Evolutionary conservation across 208 protist genomes (phyloP), one percentile per base, ranked within the genome.

Genomic region (Leptomonas pyrrhocoris): DNA sequence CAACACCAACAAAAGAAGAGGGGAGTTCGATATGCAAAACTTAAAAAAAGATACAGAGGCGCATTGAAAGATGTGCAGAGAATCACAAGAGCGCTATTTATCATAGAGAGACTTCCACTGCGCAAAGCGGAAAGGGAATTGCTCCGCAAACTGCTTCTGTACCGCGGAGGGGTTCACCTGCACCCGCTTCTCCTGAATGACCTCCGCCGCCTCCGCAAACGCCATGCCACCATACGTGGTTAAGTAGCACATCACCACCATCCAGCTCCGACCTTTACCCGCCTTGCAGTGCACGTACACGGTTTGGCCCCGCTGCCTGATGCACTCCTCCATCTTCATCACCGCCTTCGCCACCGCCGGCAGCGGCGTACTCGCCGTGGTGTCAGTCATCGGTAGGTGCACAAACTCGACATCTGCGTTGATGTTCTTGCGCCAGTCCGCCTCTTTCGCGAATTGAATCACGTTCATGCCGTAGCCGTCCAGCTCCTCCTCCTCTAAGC

Each of bases 281-380:
- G 93, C 93, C 58, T 97, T 97, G 80, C 93, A 97, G 76, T 97
- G 93, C 25, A 95, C 83, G 74, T 94, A 97, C 4, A 91, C 90
- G 2, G 60, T 78, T 58, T 87, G 53, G 8, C 74, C 31, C 2
- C 69, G 60, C 42, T 56, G 30, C 31, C 43, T 62, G 13, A 94
- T 82, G 57, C 79, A 84, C 11, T 50, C 55, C 19, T 92, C 73
- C 75, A 96, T 92, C 45, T 73, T 42, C 38, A 85, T 68, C n/a
- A 94, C 80, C 9, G 88, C 84, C 46, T 78, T 43, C 16, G 55
- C 68, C 28, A 94, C 87, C 2, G 74, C 43, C 28, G 86, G 50
- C 48, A 94, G 74, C 23, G 80, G 68, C 19, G 88, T 69, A 34
- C 72, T 54, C 2, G 92, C 89, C 7, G 74, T 89, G 19, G 82